These are phyloP conservation scores for barrel medic (Medicago truncatula) DNA, from an alignment of 306 rosid genomes.

Conservation along the genomic window DNA sequence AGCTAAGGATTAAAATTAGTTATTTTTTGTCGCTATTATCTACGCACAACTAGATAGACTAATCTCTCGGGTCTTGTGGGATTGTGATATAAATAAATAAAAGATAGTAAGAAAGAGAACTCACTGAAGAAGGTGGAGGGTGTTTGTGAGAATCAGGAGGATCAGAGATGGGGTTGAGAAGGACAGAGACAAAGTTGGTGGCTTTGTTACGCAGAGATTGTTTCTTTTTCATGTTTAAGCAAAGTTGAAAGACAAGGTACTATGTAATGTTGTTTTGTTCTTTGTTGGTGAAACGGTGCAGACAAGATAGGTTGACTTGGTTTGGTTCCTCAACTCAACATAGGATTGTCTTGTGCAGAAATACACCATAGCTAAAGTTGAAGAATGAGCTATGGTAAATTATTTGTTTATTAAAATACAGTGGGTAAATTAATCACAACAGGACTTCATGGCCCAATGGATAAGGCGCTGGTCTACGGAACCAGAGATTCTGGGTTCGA, in stretches of 20 bases:
- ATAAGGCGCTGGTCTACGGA: slow-evolving; percentile 98
- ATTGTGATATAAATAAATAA: no score
- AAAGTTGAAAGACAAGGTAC: not conserved
- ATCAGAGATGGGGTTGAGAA: slow-evolving; percentile 90
- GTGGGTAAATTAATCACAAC: not conserved
- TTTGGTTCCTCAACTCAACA: not conserved
- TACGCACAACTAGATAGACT: no score
- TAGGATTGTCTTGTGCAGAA: not conserved
- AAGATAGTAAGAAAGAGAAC: slow-evolving; percentile 34
- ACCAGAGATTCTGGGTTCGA: slow-evolving; percentile 98
- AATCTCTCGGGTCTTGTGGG: no score
- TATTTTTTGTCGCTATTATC: no score
- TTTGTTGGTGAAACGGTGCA: not conserved
- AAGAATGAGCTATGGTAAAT: not conserved
- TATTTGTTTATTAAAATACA: no score
- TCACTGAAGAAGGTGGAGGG: slow-evolving; percentile 57
- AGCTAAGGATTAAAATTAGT: slow-evolving; percentile 10
- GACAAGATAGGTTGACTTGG: not conserved
- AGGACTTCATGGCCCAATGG: slow-evolving; percentile 61
- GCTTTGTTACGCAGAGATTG: slow-evolving; percentile 83
- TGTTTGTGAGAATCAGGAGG: slow-evolving; percentile 40
- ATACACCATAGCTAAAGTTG: slow-evolving; percentile 24
- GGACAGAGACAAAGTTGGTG: slow-evolving; percentile 67
- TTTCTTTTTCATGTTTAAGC: slow-evolving; percentile 66
- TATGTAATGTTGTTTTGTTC: not conserved